phyloP scores from a whole-genome alignment of 495 filamentous ascomycete species.

The Hypoxylon crocopeplum region DNA sequence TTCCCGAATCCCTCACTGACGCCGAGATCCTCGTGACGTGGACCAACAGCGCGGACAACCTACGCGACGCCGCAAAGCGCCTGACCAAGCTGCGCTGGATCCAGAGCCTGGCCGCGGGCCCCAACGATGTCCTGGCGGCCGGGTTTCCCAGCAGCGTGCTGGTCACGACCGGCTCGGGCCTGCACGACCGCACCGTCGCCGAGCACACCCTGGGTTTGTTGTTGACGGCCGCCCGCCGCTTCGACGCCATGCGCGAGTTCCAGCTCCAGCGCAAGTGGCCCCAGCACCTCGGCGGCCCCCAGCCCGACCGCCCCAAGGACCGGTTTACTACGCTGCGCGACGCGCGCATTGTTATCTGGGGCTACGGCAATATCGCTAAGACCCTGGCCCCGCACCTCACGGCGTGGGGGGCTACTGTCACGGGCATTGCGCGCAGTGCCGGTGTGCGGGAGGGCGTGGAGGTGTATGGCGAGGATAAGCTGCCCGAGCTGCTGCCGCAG shows the following conservation, averaged over 20 bases:
- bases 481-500: constrained; percentile 65
- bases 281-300: constrained; percentile 61
- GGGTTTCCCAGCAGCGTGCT: constrained; percentile 54
- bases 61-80: constrained; percentile 55
- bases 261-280: constrained; percentile 62
- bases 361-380: constrained; percentile 86
- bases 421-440: constrained; percentile 55
- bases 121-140: constrained; percentile 65
- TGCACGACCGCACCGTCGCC: constrained; percentile 67
- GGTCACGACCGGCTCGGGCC: constrained; percentile 64
- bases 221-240: constrained; percentile 56
- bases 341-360: constrained; percentile 66
- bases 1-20: constrained; percentile 59
- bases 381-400: constrained; percentile 73
- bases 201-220: constrained; percentile 64
- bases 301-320: constrained; percentile 55
- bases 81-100: constrained; percentile 65
- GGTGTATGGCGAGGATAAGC: constrained; percentile 54
- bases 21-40: constrained; percentile 65
- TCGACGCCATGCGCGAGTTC: constrained; percentile 65
- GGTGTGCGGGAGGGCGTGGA: constrained; percentile 65
- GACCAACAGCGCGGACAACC: constrained; percentile 60
- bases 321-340: constrained; percentile 62
- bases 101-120: constrained; percentile 66
- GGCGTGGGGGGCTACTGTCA: constrained; percentile 57